Base-by-base conservation (phyloP, 202 grass and related monocot genomes). In the Zoysia matrella region DNA sequence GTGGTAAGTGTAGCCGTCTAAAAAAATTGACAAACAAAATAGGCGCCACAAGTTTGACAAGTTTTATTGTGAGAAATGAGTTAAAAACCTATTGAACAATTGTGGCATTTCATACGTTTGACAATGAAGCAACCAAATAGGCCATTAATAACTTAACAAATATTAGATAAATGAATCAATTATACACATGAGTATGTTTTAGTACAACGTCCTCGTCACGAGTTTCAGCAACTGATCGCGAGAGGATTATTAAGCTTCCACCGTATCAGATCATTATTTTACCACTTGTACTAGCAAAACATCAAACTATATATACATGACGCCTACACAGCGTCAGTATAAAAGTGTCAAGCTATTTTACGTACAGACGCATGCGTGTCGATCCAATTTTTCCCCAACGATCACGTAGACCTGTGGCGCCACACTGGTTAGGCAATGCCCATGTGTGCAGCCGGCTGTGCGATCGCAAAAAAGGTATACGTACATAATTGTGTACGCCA, bases 361-460 rank as follows among this genome's bases (percentile, higher is more conserved):
- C 36, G 3, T 42, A 62, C 47, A 3, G n/a, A n/a, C 5, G 16
- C 47, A 64, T 50, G 63, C 75, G 47, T 52, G 39, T 42, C 6
- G 30, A 36, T 36, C 30, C 18, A 77, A 51, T 63, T 71, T 70
- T 67, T 47, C 54, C 16, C 5, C 46, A 66, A 82, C 77, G 11
- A 85, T 85, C 73, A 65, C 87, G 30, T 85, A 45, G 52, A 48
- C 22, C 72, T 52, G 50, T 49, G 22, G 81, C 22, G 16, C 39
- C 72, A 52, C 53, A 65, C 53, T n/a, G 13, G 53, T 3, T 5
- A n/a, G 53, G 13, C 13, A 0, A 55, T 53, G 3, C 52, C 52
- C 15, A 14, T 14, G 18, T 42, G 5, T 2, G 13, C 3, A 4
- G 30, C 30, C 6, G 54, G 54, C 51, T 47, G 54, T 46, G 86